A percentile compares a stretch with the other conserved stretches of the same genome.
These are phyloP conservation scores for Crassisporium funariophilum DNA, from an alignment of 768 basidiomycete genomes.

Conservation along the genomic window DNA sequence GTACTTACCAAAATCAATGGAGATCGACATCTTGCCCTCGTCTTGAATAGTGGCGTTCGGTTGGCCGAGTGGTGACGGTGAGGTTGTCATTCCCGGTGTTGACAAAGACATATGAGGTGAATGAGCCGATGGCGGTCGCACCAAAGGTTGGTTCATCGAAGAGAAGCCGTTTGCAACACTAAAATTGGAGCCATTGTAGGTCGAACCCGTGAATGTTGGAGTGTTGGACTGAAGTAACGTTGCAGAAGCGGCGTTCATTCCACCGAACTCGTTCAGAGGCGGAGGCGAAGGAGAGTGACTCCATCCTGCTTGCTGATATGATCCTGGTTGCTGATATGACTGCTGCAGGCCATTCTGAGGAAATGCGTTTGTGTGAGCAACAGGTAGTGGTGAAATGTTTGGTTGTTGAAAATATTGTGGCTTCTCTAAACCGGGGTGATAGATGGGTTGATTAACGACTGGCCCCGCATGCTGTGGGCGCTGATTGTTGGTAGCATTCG, in stretches of 20 bases:
- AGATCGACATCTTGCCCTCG: conserved; percentile 80
- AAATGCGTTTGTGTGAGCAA: conserved; percentile 25
- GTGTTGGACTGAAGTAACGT: conserved; percentile 13
- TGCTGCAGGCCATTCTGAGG: conserved; percentile 27
- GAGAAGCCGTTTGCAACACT: conserved; percentile 25
- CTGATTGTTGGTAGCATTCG: conserved; percentile 33
- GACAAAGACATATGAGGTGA: conserved; percentile 25
- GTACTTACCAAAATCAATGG: conserved; percentile 80
- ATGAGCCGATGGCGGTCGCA: conserved; percentile 35
- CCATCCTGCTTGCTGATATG: conserved; percentile 26
- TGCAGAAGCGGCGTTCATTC: conserved; percentile 18
- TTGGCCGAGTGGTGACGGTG: conserved; percentile 22
- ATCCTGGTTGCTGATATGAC: conserved; percentile 15
- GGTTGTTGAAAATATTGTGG: conserved; percentile 41
- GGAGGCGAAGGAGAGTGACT: conserved; percentile 42
- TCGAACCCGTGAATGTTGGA: conserved; percentile 18
- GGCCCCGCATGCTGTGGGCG: conserved; percentile 27
- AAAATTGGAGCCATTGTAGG: conserved; percentile 27
- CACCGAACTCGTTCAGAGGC: conserved; percentile 34
- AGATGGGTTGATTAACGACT: conserved; percentile 54
- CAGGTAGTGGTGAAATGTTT: conserved; percentile 49
- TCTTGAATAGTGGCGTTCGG: conserved; percentile 35
- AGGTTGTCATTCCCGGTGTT: conserved; percentile 23
- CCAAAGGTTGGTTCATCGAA: conserved; percentile 27
- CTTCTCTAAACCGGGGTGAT: conserved; percentile 44